Evolutionary conservation across 1,139 yeast genomes (phyloP).

Genomic region (Suhomyces bolitotheri): DNA sequence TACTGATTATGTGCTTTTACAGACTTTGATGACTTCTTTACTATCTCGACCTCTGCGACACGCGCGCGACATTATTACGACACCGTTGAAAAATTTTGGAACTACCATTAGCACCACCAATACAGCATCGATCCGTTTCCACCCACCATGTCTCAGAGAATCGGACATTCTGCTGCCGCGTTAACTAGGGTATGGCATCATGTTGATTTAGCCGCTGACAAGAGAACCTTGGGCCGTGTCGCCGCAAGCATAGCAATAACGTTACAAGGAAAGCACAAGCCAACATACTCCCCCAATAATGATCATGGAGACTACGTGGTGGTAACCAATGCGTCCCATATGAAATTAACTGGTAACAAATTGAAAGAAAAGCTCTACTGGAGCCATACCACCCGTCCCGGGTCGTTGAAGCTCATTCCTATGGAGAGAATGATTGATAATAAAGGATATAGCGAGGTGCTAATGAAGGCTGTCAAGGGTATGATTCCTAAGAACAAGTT

Average conservation of each 20-base stretch:
- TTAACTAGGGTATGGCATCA: conserved; percentile 94
- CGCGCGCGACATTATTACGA: conserved; percentile 3
- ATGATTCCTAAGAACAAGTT: conserved; percentile 93
- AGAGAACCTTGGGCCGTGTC: conserved; percentile 85
- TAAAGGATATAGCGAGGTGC: conserved; percentile 82
- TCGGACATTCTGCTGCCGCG: conserved; percentile 67
- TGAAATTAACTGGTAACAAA: conserved; percentile 83
- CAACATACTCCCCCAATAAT: conserved; percentile 67
- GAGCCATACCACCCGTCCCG: conserved; percentile 90
- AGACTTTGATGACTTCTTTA: too few relatives aligned
- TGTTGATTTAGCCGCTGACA: conserved; percentile 82
- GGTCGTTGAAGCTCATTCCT: conserved; percentile 78
- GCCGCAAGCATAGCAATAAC: conserved; percentile 87
- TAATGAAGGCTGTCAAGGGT: conserved; percentile 85
- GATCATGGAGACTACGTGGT: conserved; percentile 98
- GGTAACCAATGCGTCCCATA: conserved; percentile 83
- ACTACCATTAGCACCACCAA: conserved; percentile 1
- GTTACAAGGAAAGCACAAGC: conserved; percentile 95
- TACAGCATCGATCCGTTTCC: not conserved
- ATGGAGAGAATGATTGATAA: conserved; percentile 77
- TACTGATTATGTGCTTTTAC: too few relatives aligned
- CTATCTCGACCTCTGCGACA: too few relatives aligned
- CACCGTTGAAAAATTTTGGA: conserved; percentile 8
- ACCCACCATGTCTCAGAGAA: conserved; percentile 52
- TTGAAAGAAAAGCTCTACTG: conserved; percentile 82